Evolutionary conservation across 805 yeast genomes (phyloP), one percentile per base, ranked within the genome.

Genomic region (Ogataea chonburiensis): DNA sequence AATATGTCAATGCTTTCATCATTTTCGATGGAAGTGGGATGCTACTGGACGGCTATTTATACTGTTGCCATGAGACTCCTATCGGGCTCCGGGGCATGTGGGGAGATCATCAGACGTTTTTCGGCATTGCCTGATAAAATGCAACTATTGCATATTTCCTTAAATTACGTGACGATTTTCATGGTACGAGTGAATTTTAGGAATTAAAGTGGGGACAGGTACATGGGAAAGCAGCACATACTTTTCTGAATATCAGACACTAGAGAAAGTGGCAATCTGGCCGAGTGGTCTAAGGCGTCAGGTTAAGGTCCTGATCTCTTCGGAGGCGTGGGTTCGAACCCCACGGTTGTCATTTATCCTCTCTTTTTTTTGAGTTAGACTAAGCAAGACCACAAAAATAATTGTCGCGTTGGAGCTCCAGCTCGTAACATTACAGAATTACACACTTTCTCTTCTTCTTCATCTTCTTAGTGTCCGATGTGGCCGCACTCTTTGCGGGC

Each of bases 281-380:
- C 64, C 64, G 64, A 59, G 64, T 59, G 64, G 64, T 59, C 64
- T 59, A 59, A 59, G 64, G 64, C 64, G 64, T 59, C 64, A 59
- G 64, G 64, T 59, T 59, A 59, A 59, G 64, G 84, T 77, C 80
- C 80, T 74, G 77, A 76, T 79, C 83, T 78, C 84, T 78, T 66
- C 82, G 82, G 84, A 76, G 83, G 84, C 85, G 83, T 74, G 85
- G 80, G 85, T 79, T 79, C 85, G 84, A 79, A 79, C 77, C 85
- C 80, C 85, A 75, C 82, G 78, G 79, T 75, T 77, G 77, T 79
- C 85, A 79, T 47, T 56, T 19, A 19, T 19, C 22, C 22, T 19
- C 7, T 7, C 22, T 19, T 31, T 36, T 41, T 41, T 23, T 32
- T 27, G 15, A 12, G 23, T 14, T n/a, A 18, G 17, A 9, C 19